A percentile compares a stretch with the other conserved stretches of the same genome.
Evolutionary conservation across 768 basidiomycete species (phyloP).

Genomic region (Phlebiopsis gigantea): DNA sequence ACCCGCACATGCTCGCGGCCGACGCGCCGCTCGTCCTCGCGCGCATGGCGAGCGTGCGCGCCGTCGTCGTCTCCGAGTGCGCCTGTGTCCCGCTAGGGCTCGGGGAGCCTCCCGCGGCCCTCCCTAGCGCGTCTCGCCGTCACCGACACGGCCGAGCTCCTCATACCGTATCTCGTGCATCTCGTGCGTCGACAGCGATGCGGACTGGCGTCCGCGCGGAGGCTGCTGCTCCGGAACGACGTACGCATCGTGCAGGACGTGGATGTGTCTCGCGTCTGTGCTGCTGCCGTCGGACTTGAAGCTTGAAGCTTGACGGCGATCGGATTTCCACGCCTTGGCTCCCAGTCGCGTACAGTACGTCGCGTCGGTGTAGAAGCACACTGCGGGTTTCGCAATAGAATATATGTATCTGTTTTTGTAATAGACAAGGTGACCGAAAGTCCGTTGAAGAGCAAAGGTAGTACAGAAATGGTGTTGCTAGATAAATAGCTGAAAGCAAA

Average conservation of each 20-base stretch:
- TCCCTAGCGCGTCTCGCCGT: no score
- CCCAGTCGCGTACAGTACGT: neutral
- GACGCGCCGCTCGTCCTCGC: no score
- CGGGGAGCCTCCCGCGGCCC: no score
- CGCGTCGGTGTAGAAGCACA: neutral
- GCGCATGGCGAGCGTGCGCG: no score
- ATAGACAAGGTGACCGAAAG: neutral
- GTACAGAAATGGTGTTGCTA: neutral
- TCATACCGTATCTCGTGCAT: no score
- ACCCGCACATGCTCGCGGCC: no score
- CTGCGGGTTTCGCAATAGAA: neutral
- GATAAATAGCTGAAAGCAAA: neutral
- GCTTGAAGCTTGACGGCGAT: neutral
- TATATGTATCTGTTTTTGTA: neutral
- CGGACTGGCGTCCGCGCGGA: no score
- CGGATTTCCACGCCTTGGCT: neutral
- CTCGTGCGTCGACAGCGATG: no score
- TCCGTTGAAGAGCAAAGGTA: neutral
- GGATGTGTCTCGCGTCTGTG: neutral
- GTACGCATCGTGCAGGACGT: neutral
- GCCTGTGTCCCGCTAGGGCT: no score
- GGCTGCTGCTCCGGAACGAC: no score
- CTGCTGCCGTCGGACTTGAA: neutral
- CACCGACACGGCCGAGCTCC: no score
- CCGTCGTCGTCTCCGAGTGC: no score